phyloP scores from a whole-genome alignment of 192 early-diverging fungal genomes.

The Glomus cerebriforme region DNA sequence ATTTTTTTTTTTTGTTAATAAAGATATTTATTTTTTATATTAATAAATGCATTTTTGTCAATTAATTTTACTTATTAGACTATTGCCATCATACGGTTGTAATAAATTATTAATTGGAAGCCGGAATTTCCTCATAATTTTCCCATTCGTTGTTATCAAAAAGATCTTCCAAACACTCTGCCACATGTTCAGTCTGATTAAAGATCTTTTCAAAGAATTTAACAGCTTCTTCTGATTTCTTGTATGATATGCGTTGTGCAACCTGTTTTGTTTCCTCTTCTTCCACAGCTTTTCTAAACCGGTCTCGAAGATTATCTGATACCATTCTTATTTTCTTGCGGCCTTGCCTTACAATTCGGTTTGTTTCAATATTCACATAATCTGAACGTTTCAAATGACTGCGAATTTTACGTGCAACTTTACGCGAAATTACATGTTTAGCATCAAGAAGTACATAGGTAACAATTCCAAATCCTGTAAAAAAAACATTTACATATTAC shows the following conservation, averaged over 20 bases:
- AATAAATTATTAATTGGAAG: background rate
- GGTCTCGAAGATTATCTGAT: slow-evolving; percentile 70
- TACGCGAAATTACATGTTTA: slow-evolving; percentile 69
- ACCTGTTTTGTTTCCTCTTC: slow-evolving; percentile 65
- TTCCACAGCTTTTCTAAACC: slow-evolving; percentile 74
- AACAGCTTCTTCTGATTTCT: slow-evolving; percentile 65
- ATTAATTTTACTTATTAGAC: no score
- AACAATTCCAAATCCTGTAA: slow-evolving; percentile 56
- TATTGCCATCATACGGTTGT: background rate
- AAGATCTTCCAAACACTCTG: slow-evolving; percentile 26
- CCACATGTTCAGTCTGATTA: slow-evolving; percentile 57
- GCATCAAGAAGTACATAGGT: slow-evolving; percentile 71
- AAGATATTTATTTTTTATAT: no score
- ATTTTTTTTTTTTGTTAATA: no score
- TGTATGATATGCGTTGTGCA: slow-evolving; percentile 56
- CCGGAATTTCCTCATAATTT: background rate
- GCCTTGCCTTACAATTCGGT: slow-evolving; percentile 64
- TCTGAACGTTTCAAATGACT: slow-evolving; percentile 46
- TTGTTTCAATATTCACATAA: slow-evolving; percentile 62
- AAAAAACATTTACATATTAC: background rate
- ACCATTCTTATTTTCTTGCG: slow-evolving; percentile 67
- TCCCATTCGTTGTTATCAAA: slow-evolving; percentile 4
- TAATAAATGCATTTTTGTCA: no score
- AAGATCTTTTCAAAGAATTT: slow-evolving; percentile 67
- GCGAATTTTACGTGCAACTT: slow-evolving; percentile 63